These are phyloP conservation scores for Neoboletus magnificus DNA, from an alignment of 768 basidiomycete genomes.

Conservation along the genomic window DNA sequence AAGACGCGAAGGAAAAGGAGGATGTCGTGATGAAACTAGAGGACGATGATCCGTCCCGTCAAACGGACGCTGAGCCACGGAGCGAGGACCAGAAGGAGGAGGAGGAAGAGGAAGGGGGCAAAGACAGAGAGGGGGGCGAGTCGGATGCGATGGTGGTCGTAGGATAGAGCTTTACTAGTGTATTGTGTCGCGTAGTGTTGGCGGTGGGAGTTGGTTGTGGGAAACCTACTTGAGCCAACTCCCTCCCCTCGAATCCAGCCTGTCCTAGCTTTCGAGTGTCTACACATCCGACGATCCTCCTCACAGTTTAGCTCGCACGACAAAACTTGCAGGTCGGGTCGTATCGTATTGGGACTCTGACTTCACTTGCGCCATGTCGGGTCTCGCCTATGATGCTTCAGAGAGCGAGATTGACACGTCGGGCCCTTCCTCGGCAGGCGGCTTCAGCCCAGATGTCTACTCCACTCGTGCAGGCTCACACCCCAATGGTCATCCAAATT, in stretches of 20 bases:
- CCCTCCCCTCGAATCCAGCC: background rate
- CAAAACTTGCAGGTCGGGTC: background rate
- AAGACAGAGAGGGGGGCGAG: constrained; percentile 1
- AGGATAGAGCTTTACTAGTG: constrained; percentile 8
- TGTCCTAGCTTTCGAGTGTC: background rate
- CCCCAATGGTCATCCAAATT: constrained; percentile 5
- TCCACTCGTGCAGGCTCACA: background rate
- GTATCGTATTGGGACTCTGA: background rate
- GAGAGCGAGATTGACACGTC: constrained; percentile 13
- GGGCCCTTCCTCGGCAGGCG: constrained; percentile 5
- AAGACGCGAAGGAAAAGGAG: constrained; percentile 1
- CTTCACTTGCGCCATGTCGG: constrained; percentile 23
- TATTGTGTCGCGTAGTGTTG: constrained; percentile 1
- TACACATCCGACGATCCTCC: background rate
- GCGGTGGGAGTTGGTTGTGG: constrained; percentile 6
- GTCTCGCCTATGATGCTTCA: constrained; percentile 28
- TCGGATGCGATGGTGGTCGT: constrained; percentile 18
- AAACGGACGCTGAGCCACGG: constrained; percentile 3
- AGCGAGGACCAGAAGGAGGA: constrained; percentile 1
- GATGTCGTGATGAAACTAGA: constrained; percentile 33
- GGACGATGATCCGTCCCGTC: constrained; percentile 10
- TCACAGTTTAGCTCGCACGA: background rate
- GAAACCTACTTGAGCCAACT: constrained; percentile 10
- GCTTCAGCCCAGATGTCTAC: constrained; percentile 2
- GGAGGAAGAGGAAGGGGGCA: constrained; percentile 1